These are phyloP conservation scores for Yamagishiella unicocca DNA, from an alignment of 139 green algal species.

Conservation along the genomic window DNA sequence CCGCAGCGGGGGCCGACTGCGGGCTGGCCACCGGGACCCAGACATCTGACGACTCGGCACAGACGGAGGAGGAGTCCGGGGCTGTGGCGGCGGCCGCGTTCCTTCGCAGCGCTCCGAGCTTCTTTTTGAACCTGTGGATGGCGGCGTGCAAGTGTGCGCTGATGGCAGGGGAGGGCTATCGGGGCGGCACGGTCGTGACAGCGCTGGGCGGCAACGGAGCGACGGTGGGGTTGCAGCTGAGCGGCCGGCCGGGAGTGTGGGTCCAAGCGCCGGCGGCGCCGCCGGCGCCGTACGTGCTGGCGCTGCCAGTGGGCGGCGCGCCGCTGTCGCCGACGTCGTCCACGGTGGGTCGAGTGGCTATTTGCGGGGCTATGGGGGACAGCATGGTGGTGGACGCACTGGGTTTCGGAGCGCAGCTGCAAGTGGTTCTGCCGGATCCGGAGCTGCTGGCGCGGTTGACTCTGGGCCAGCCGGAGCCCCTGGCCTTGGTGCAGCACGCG, in stretches of 20 bases:
- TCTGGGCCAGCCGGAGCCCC: too few relatives aligned
- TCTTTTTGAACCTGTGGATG: slow-evolving; percentile 29
- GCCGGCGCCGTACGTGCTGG: neutral
- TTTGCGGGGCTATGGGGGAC: neutral
- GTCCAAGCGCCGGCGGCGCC: neutral
- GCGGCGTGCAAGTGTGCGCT: slow-evolving; percentile 15
- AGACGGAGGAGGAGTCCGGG: too few relatives aligned
- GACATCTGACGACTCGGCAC: too few relatives aligned
- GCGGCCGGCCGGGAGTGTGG: neutral
- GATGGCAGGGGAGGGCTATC: neutral
- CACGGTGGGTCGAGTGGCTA: neutral
- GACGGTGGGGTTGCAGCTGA: neutral
- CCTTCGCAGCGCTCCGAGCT: neutral
- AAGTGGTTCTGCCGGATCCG: neutral
- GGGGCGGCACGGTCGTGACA: neutral
- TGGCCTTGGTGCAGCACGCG: neutral
- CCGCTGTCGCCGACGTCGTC: neutral
- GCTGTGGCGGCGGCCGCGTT: neutral
- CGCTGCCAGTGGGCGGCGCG: neutral
- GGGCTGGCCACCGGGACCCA: too few relatives aligned
- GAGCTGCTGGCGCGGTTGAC: neutral
- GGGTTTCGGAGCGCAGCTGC: slow-evolving; percentile 4
- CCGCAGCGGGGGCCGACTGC: neutral
- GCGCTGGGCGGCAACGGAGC: slow-evolving; percentile 15
- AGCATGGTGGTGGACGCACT: slow-evolving; percentile 26